A percentile compares a stretch with the other conserved stretches of the same genome.
phyloP scores from a whole-genome alignment of 75 land plant genomes.

The Sequoiadendron giganteum region DNA sequence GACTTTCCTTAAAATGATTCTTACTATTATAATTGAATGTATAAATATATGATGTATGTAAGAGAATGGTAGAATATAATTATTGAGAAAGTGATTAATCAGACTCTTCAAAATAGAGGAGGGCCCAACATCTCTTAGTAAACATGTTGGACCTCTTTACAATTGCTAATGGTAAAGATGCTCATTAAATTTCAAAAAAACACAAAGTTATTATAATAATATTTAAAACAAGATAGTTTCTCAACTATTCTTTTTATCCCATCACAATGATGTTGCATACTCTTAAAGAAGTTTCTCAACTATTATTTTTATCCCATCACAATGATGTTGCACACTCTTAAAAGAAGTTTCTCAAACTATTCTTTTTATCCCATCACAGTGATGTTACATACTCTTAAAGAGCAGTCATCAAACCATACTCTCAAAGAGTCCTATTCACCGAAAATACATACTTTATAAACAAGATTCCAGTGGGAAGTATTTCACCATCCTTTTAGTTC shows the following conservation, averaged over 20 bases:
- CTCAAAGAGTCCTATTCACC: background rate
- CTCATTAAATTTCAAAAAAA: too few relatives aligned
- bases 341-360: too few relatives aligned
- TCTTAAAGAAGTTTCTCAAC: too few relatives aligned
- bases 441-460: background rate
- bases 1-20: background rate
- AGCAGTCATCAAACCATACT: background rate
- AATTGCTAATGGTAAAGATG: constrained; percentile 12
- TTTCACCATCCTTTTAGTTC: background rate
- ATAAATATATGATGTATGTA: background rate
- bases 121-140: constrained; percentile 33
- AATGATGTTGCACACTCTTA: background rate
- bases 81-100: background rate
- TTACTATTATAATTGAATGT: background rate
- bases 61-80: constrained; percentile 10
- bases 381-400: background rate
- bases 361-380: too few relatives aligned
- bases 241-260: too few relatives aligned
- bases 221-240: too few relatives aligned
- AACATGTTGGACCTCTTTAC: constrained; percentile 43
- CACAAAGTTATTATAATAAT: too few relatives aligned
- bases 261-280: too few relatives aligned
- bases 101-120: constrained; percentile 25
- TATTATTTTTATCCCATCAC: too few relatives aligned
- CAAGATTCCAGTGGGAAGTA: background rate